These are phyloP conservation scores for Gentiana dahurica DNA, from an alignment of 257 asterid species.

Conservation along the genomic window DNA sequence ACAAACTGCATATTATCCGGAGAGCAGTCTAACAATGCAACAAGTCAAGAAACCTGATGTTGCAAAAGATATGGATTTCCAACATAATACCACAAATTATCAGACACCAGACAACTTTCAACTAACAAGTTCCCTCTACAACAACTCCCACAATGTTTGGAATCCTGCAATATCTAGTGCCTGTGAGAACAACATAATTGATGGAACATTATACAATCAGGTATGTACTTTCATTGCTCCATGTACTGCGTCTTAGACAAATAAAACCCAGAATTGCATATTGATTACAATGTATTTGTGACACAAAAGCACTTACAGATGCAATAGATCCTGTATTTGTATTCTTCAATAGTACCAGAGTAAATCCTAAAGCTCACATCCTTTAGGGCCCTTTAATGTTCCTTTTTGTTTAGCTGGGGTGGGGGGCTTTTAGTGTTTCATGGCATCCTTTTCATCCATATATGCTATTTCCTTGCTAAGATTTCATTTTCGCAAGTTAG, in stretches of 20 bases:
- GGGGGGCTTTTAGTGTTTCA: no score
- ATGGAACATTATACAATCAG: constrained; percentile 47
- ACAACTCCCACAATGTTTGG: constrained; percentile 28
- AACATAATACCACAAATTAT: constrained; percentile 34
- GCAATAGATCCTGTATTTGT: no score
- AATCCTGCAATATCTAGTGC: constrained; percentile 28
- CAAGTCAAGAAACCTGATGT: constrained; percentile 34
- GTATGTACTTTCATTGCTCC: constrained; percentile 14
- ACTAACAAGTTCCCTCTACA: constrained; percentile 41
- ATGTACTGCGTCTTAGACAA: background rate
- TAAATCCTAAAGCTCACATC: no score
- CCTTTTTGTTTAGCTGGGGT: no score
- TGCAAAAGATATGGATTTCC: constrained; percentile 34
- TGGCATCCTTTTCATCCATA: no score
- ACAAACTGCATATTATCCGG: constrained; percentile 33
- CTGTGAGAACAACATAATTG: constrained; percentile 34
- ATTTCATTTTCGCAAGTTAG: no score
- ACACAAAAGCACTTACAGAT: no score
- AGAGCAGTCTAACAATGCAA: constrained; percentile 29
- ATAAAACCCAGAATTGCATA: background rate
- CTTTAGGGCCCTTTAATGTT: no score
- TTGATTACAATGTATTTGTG: no score
- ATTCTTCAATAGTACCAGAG: no score
- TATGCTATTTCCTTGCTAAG: no score
- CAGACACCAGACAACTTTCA: constrained; percentile 46